A percentile compares a stretch with the other conserved stretches of the same genome.
phyloP scores from a whole-genome alignment of 192 early-diverging fungal genomes.

The Linnemannia exigua region DNA sequence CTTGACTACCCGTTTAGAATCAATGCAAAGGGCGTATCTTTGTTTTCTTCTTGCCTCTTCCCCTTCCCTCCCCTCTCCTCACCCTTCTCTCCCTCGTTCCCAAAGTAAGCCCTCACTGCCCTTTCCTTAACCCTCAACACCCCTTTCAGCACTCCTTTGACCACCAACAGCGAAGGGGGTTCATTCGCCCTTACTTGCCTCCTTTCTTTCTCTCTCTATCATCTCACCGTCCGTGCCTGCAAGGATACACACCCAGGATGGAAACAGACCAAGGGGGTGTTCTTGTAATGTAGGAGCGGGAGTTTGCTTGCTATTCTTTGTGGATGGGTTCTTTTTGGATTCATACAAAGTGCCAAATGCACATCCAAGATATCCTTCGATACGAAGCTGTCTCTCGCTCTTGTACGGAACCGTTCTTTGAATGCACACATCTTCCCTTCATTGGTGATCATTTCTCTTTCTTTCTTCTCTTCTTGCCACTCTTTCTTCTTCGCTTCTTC shows the following conservation, averaged over 20 bases:
- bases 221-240: background rate
- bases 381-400: background rate
- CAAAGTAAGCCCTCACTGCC: background rate
- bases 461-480: background rate
- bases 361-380: background rate
- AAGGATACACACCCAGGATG: background rate
- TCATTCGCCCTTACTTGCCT: background rate
- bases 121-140: background rate
- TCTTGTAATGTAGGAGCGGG: background rate
- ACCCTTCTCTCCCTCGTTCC: background rate
- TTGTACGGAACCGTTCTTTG: background rate
- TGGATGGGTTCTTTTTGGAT: background rate
- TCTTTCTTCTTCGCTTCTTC: background rate
- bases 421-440: background rate
- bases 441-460: too few species aligned
- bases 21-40: background rate
- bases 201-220: background rate
- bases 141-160: background rate
- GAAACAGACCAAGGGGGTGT: background rate
- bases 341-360: background rate
- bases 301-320: too few species aligned
- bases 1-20: background rate
- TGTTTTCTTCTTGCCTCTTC: background rate
- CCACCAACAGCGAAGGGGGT: background rate
- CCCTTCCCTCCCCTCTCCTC: background rate